Evolutionary conservation across 805 yeast genomes (phyloP).

Genomic region (Scheffersomyces stipitis): DNA sequence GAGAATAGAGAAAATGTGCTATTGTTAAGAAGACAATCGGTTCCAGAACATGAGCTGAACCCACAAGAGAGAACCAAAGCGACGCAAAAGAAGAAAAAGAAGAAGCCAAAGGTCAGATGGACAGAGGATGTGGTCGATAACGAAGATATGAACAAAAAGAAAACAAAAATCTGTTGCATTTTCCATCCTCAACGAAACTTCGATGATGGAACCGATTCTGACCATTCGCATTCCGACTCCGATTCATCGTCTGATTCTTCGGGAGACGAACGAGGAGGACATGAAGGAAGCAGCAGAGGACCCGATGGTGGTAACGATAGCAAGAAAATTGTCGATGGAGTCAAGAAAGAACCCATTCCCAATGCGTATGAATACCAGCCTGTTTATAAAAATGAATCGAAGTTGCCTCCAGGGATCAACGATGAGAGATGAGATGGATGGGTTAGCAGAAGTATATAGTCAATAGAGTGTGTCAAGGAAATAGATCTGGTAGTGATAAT

Average conservation of each 20-base stretch:
- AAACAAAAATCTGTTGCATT: slow-evolving; percentile 87
- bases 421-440: neutral
- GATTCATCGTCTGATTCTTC: slow-evolving; percentile 17
- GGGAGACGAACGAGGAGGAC: slow-evolving; percentile 28
- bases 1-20: neutral
- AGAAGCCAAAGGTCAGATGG: slow-evolving; percentile 71
- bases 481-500: too few species aligned
- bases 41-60: neutral
- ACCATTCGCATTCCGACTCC: slow-evolving; percentile 32
- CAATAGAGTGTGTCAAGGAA: too few species aligned
- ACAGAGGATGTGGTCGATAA: slow-evolving; percentile 84
- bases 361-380: slow-evolving; percentile 93
- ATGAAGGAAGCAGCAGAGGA: slow-evolving; percentile 48
- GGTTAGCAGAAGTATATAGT: neutral
- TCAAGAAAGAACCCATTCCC: slow-evolving; percentile 42
- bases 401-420: slow-evolving; percentile 1
- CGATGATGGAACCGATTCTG: slow-evolving; percentile 43
- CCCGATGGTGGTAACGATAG: slow-evolving; percentile 25
- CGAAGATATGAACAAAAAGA: slow-evolving; percentile 84
- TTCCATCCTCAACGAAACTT: slow-evolving; percentile 72
- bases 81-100: slow-evolving; percentile 15
- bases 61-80: slow-evolving; percentile 1
- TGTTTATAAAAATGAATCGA: slow-evolving; percentile 38
- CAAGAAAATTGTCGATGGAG: slow-evolving; percentile 26
- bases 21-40: neutral